Conservation (phyloP, 768 basidiomycete species). For the Collybia sordida region DNA sequence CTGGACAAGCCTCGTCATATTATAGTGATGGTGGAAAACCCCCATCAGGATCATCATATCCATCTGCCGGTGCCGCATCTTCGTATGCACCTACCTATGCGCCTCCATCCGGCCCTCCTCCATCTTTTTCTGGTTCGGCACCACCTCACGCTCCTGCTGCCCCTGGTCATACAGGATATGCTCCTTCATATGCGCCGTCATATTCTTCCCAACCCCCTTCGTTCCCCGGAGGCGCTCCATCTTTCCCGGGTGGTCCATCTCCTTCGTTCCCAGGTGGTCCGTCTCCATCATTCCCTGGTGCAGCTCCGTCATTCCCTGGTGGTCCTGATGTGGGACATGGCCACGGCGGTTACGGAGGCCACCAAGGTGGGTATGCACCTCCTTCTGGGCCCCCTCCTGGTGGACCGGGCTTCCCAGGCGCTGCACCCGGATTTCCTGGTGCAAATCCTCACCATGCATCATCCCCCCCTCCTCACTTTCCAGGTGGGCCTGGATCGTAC, state of each 20-base stretch:
- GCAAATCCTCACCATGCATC: slow-evolving; percentile 18
- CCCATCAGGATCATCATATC: slow-evolving; percentile 1
- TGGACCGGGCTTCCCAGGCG: slow-evolving; percentile 16
- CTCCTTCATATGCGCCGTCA: slow-evolving; percentile 34
- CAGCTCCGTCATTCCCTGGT: slow-evolving; percentile 19
- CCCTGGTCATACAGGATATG: slow-evolving; percentile 26
- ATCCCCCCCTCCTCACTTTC: slow-evolving; percentile 23
- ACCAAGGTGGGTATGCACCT: slow-evolving; percentile 10
- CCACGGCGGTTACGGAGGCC: slow-evolving; percentile 17
- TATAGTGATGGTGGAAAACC: slow-evolving; percentile 17
- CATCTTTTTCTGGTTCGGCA: slow-evolving; percentile 18
- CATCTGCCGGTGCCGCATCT: slow-evolving; percentile 11
- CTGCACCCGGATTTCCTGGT: slow-evolving; percentile 37
- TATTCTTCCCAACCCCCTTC: slow-evolving; percentile 18
- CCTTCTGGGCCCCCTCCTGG: slow-evolving; percentile 16
- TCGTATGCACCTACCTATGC: slow-evolving; percentile 20
- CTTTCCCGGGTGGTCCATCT: slow-evolving; percentile 25
- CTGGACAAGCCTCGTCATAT: slow-evolving; percentile 30
- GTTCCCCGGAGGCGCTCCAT: slow-evolving; percentile 29
- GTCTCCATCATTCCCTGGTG: slow-evolving; percentile 22
- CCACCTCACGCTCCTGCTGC: slow-evolving; percentile 12
- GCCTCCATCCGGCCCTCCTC: slow-evolving; percentile 28
- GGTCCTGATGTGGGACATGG: slow-evolving; percentile 10
- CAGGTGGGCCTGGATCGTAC: slow-evolving; percentile 18
- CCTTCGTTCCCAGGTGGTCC: not conserved